Conservation (phyloP, 2,329 filamentous ascomycete species). For the Sclerotiophoma versabilis region DNA sequence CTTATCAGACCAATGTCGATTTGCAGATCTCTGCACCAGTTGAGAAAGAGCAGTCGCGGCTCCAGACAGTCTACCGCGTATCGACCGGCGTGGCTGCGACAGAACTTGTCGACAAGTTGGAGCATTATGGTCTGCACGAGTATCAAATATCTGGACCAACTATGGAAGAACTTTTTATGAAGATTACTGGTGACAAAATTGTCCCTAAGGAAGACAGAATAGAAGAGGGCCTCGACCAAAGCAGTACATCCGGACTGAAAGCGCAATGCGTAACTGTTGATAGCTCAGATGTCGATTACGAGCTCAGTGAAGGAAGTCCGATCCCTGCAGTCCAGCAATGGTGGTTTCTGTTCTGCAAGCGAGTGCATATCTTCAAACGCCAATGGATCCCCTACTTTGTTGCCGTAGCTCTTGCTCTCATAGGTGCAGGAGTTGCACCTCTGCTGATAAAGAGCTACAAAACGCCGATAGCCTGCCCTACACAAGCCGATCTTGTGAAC, state of each 20-base stretch:
- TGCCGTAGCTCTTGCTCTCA: conserved; percentile 77
- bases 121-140: conserved; percentile 69
- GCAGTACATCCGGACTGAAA: conserved; percentile 23
- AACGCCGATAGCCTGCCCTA: conserved; percentile 52
- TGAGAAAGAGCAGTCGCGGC: conserved; percentile 60
- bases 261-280: conserved; percentile 1
- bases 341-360: conserved; percentile 76
- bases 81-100: conserved; percentile 73
- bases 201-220: conserved; percentile 37
- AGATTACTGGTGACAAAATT: conserved; percentile 73
- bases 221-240: conserved; percentile 33
- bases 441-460: conserved; percentile 70
- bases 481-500: conserved; percentile 27
- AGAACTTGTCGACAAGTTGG: conserved; percentile 71
- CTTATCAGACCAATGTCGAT: conserved; percentile 21
- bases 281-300: conserved; percentile 17
- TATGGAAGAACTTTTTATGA: conserved; percentile 89
- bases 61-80: conserved; percentile 77
- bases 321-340: conserved; percentile 74
- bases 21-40: conserved; percentile 21
- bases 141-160: conserved; percentile 87
- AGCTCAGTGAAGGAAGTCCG: conserved; percentile 69
- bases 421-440: conserved; percentile 77
- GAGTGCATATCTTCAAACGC: conserved; percentile 74
- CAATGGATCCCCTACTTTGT: conserved; percentile 78